Base-by-base conservation (phyloP, 371 early-diverging fungal genomes). In the Zopfochytrium polystomum region DNA sequence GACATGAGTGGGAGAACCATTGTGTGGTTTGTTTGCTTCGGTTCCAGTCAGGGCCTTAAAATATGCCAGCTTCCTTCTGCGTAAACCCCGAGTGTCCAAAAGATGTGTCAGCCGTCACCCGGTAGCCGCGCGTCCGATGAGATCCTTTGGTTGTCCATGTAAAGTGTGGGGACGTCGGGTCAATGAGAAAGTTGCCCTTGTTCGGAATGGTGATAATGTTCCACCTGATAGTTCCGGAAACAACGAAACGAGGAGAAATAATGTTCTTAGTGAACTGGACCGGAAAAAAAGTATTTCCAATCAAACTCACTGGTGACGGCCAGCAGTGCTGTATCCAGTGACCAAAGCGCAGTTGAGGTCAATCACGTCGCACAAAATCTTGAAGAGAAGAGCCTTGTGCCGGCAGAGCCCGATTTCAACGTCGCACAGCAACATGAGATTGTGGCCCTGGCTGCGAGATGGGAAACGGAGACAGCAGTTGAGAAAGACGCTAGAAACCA, bases 271-370 rank as follows among this genome's bases (percentile, higher is more conserved):
- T n/a, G n/a, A n/a, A n/a, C n/a, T n/a, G n/a, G n/a, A n/a, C n/a
- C n/a, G n/a, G n/a, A n/a, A n/a, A n/a, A n/a, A n/a, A n/a, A n/a
- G n/a, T n/a, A n/a, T n/a, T n/a, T n/a, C n/a, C n/a, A n/a, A n/a
- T n/a, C n/a, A n/a, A n/a, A n/a, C n/a, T n/a, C n/a, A n/a, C 75
- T 76, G 77, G 48, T 76, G 77, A 5, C 77, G 61, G 0, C 73
- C 77, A 0, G 66, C 71, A 15, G 71, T 76, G 43, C 67, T 66
- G 65, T 76, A 72, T 31, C 77, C 77, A 2, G 77, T 76, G 6
- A 73, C 68, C 11, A 76, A 55, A 2, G 77, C 77, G 55, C 77
- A 76, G 48, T 70, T 67, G 13, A 76, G 56, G 3, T 55, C 70
- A 0, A 66, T 65, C 2, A 66, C 62, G 55, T 76, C 77, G 51